Percentiles rank a stretch among this genome's conserved stretches.
phyloP scores from a whole-genome alignment of 2,329 filamentous ascomycete genomes.

The Gremmenia infestans region DNA sequence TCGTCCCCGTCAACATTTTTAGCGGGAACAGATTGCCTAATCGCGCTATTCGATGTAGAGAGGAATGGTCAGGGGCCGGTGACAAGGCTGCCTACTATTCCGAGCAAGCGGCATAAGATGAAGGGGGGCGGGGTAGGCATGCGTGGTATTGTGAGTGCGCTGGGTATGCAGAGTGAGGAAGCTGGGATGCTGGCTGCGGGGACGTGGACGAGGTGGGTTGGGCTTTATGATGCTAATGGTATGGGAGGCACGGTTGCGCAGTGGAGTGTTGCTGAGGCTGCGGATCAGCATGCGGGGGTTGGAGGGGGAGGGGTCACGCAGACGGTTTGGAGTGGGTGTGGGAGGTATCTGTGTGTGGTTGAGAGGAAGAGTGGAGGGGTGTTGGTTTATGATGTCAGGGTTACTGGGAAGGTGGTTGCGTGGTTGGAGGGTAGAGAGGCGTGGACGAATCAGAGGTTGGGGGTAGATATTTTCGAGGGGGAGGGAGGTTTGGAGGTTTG shows the following conservation, averaged over 20 bases:
- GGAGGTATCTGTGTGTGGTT: slow-evolving; percentile 57
- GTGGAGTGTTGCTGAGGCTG: slow-evolving; percentile 53
- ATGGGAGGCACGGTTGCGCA: slow-evolving; percentile 50
- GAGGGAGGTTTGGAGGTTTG: slow-evolving; percentile 54
- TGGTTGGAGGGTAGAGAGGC: slow-evolving; percentile 47
- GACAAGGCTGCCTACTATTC: slow-evolving; percentile 54
- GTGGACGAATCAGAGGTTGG: slow-evolving; percentile 50
- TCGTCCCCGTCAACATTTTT: slow-evolving; percentile 51
- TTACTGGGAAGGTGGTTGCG: slow-evolving; percentile 51
- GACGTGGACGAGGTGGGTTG: slow-evolving; percentile 59
- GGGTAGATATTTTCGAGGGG: slow-evolving; percentile 49
- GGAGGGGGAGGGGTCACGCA: slow-evolving; percentile 60
- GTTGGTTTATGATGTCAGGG: slow-evolving; percentile 59
- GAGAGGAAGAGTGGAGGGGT: slow-evolving; percentile 52
- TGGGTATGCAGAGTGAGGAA: slow-evolving; percentile 40
- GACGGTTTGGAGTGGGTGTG: slow-evolving; percentile 57
- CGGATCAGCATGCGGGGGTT: slow-evolving; percentile 45
- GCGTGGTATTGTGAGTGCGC: slow-evolving; percentile 55
- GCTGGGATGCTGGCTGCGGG: slow-evolving; percentile 51
- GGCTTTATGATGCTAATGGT: slow-evolving; percentile 56
- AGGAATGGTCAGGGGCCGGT: slow-evolving; percentile 49
- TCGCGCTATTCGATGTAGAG: slow-evolving; percentile 55
- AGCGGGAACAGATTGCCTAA: slow-evolving; percentile 53
- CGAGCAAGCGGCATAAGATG: slow-evolving; percentile 51
- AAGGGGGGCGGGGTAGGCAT: slow-evolving; percentile 60